phyloP scores from a whole-genome alignment of 257 asterid genomes.

The Ilex aquifolium region DNA sequence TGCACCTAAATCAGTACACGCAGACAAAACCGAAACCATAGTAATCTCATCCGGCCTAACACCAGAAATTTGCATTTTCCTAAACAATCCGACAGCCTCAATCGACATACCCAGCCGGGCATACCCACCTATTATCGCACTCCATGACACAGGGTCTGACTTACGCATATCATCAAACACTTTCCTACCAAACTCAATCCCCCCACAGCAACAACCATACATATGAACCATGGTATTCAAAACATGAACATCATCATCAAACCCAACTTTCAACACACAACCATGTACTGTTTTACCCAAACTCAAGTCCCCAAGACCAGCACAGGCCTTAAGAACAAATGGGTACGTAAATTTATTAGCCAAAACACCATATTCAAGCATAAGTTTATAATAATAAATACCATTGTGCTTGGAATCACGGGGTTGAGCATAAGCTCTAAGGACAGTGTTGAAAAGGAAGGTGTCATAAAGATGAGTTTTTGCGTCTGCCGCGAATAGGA shows the following conservation, averaged over 20 bases:
- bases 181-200: conserved; percentile 43
- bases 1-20: conserved; percentile 68
- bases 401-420: conserved; percentile 30
- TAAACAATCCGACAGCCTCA: conserved; percentile 51
- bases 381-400: conserved; percentile 32
- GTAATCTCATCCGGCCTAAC: conserved; percentile 68
- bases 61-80: conserved; percentile 51
- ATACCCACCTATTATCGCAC: conserved; percentile 67
- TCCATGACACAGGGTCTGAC: conserved; percentile 51
- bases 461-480: conserved; percentile 43
- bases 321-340: conserved; percentile 73
- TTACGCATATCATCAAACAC: conserved; percentile 62
- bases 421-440: conserved; percentile 58
- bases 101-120: conserved; percentile 51
- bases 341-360: conserved; percentile 80
- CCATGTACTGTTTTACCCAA: conserved; percentile 50
- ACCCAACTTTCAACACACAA: conserved; percentile 50
- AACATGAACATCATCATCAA: conserved; percentile 43
- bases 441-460: conserved; percentile 69
- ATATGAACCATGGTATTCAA: conserved; percentile 57
- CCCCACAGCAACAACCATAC: conserved; percentile 62
- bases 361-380: conserved; percentile 36
- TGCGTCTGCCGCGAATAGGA: conserved; percentile 45
- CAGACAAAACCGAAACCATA: conserved; percentile 61
- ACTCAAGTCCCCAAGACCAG: conserved; percentile 51